A percentile compares a stretch with the other conserved stretches of the same genome.
Evolutionary conservation across 306 rosid genomes (phyloP).

Genomic region (Senna tora): DNA sequence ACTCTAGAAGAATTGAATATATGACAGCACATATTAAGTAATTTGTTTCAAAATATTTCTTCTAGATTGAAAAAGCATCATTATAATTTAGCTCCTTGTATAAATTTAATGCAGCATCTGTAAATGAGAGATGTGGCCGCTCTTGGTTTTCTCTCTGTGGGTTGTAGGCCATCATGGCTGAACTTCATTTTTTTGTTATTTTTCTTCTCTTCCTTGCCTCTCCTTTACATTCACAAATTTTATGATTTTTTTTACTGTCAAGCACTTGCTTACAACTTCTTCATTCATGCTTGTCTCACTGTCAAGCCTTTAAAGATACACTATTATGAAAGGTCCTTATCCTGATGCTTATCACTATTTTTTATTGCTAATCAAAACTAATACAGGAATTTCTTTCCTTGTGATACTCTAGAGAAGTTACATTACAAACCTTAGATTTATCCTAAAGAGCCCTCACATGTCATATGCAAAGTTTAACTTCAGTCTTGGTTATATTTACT

Average conservation of each 20-base stretch:
- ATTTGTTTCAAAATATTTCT: not conserved
- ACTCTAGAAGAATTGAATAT: not conserved
- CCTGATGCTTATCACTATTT: conserved; percentile 19
- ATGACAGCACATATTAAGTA: not conserved
- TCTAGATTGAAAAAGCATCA: not conserved
- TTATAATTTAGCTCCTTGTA: not conserved
- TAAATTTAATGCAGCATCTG: not conserved
- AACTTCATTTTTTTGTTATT: not conserved
- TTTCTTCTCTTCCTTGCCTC: not conserved
- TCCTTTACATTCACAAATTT: not conserved
- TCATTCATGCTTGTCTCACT: conserved; percentile 14
- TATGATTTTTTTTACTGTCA: not conserved
- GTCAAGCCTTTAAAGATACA: conserved; percentile 18
- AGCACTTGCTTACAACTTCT: conserved; percentile 18
- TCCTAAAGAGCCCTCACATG: conserved; percentile 23
- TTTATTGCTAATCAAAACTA: conserved; percentile 6
- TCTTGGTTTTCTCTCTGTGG: not conserved
- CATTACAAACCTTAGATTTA: conserved; percentile 22
- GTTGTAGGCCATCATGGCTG: not conserved
- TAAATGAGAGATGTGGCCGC: not conserved
- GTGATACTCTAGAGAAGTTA: conserved; percentile 27
- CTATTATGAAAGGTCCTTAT: conserved; percentile 20
- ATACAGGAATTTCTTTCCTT: conserved; percentile 5
- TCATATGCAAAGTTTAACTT: conserved; percentile 27
- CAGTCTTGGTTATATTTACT: conserved; percentile 16